phyloP scores from a whole-genome alignment of 2,329 filamentous ascomycete genomes.

The Fusarium veterinarium region DNA sequence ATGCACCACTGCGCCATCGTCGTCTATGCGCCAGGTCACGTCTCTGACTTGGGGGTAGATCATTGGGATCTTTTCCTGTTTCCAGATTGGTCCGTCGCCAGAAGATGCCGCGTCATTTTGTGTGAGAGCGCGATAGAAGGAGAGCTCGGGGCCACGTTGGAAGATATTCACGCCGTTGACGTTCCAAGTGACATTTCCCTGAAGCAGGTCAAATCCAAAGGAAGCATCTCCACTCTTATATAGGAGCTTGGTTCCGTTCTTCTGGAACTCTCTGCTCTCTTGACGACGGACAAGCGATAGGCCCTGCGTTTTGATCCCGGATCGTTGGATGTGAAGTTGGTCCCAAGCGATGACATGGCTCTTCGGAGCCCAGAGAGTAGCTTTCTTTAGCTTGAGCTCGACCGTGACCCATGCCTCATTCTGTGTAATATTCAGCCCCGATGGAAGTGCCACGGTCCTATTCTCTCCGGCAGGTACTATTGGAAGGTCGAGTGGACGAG shows the following conservation, averaged over 20 bases:
- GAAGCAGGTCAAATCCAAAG: neutral
- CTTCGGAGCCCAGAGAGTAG: neutral
- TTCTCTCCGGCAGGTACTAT: neutral
- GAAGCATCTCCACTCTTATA: neutral
- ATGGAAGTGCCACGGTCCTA: neutral
- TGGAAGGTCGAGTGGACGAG: neutral
- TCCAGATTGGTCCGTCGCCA: constrained; percentile 13
- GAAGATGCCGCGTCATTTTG: constrained; percentile 9
- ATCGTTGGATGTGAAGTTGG: constrained; percentile 5
- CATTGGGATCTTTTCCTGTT: neutral
- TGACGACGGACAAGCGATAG: neutral
- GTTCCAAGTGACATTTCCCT: constrained; percentile 13
- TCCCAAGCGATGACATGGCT: constrained; percentile 21
- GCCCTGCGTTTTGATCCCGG: accelerated
- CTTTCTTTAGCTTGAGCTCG: constrained; percentile 4
- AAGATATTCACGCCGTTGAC: neutral
- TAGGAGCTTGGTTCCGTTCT: neutral
- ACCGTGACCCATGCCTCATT: constrained; percentile 8
- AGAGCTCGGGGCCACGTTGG: constrained; percentile 6
- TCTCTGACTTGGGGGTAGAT: constrained; percentile 6
- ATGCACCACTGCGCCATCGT: neutral
- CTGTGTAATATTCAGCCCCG: accelerated
- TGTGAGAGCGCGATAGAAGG: constrained; percentile 9
- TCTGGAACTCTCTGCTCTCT: neutral
- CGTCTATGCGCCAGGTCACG: neutral